These are phyloP conservation scores for Waltiozyma solani DNA, from an alignment of 1,139 yeast genomes.

Conservation along the genomic window DNA sequence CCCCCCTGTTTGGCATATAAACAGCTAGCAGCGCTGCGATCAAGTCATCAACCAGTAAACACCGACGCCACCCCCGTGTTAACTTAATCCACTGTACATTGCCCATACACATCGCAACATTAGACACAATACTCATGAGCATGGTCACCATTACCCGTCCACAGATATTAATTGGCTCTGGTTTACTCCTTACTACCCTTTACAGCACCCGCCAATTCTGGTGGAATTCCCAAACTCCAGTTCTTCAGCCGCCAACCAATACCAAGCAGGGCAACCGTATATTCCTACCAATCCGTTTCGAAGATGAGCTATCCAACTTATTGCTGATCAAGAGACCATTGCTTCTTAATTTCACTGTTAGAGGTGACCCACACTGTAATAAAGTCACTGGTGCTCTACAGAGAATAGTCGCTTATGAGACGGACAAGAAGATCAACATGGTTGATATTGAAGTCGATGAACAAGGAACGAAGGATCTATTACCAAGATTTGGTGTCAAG, in stretches of 20 bases:
- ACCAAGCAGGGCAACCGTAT: conserved; percentile 25
- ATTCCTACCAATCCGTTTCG: conserved; percentile 34
- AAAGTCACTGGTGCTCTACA: conserved; percentile 55
- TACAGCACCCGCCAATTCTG: conserved; percentile 17
- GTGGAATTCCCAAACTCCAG: conserved; percentile 17
- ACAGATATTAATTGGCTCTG: conserved; percentile 18
- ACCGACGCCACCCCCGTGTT: too few species aligned
- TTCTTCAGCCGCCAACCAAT: conserved; percentile 23
- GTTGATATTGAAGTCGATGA: conserved; percentile 67
- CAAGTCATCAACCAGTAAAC: too few species aligned
- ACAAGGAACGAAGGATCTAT: conserved; percentile 48
- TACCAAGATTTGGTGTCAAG: conserved; percentile 44
- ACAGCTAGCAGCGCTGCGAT: too few species aligned
- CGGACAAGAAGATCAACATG: conserved; percentile 42
- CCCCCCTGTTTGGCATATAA: too few species aligned
- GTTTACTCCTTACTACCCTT: conserved; percentile 13
- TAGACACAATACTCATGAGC: too few species aligned
- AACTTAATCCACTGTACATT: too few species aligned
- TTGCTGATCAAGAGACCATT: conserved; percentile 49
- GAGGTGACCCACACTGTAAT: conserved; percentile 56
- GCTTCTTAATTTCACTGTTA: conserved; percentile 60
- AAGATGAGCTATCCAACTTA: conserved; percentile 45
- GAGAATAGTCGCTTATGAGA: conserved; percentile 34
- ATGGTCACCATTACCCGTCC: conserved; percentile 11
- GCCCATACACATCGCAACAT: too few species aligned